phyloP scores from a whole-genome alignment of 192 early-diverging fungal genomes.

The Backusella mclennaniae region DNA sequence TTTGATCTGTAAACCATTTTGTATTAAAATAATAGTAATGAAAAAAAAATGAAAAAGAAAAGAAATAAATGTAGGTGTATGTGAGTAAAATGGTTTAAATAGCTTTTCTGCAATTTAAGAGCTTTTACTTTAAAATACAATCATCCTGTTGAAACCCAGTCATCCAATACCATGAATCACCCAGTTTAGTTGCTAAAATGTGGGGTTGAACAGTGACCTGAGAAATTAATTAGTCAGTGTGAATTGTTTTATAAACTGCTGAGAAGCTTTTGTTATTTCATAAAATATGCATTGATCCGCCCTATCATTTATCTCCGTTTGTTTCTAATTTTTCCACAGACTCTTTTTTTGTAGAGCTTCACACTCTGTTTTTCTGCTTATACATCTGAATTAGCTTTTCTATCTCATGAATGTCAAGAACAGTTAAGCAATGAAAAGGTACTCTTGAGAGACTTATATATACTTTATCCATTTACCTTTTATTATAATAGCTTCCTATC shows the following conservation, averaged over 20 bases:
- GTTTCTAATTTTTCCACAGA: background rate
- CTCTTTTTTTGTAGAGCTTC: background rate
- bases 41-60: background rate
- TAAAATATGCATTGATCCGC: background rate
- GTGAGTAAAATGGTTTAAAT: background rate
- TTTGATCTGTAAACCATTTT: slow-evolving; percentile 39
- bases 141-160: background rate
- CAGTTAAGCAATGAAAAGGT: too few species aligned
- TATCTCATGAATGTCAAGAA: background rate
- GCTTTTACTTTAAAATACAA: background rate
- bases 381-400: background rate
- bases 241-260: background rate
- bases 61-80: background rate
- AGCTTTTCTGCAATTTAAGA: background rate
- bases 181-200: background rate
- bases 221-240: slow-evolving; percentile 7
- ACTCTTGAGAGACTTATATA: too few species aligned
- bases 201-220: background rate
- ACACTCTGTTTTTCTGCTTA: background rate
- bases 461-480: too few species aligned
- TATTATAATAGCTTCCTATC: too few species aligned
- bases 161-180: background rate
- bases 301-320: too few species aligned
- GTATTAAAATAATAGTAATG: background rate
- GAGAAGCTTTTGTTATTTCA: background rate